Evolutionary conservation across 805 yeast species (phyloP).

Genomic region (Saturnispora besseyi): DNA sequence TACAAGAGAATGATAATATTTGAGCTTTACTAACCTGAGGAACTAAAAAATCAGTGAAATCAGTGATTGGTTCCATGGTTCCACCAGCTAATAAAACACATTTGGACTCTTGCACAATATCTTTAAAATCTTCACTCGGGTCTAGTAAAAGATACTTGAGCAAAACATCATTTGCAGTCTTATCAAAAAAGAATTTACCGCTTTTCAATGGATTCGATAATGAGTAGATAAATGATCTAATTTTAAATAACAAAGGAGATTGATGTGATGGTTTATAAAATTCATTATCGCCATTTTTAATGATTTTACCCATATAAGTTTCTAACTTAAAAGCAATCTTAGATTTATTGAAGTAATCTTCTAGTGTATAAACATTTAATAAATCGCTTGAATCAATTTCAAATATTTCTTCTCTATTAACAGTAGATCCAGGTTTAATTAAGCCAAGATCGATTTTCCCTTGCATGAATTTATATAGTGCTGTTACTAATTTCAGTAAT

Average conservation of each 20-base stretch:
- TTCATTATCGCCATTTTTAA: constrained; percentile 5
- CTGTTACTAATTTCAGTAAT: constrained; percentile 45
- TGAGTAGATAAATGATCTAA: constrained; percentile 54
- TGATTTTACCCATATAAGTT: constrained; percentile 41
- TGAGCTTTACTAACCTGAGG: constrained; percentile 40
- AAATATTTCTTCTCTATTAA: constrained; percentile 46
- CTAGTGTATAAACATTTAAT: constrained; percentile 59
- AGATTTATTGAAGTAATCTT: constrained; percentile 51
- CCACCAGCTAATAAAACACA: constrained; percentile 88
- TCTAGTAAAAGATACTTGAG: constrained; percentile 70
- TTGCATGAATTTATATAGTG: constrained; percentile 37
- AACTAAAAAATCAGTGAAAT: constrained; percentile 55
- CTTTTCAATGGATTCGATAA: constrained; percentile 68
- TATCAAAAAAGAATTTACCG: constrained; percentile 66
- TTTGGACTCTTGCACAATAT: constrained; percentile 52
- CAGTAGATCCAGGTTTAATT: constrained; percentile 43
- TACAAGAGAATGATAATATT: constrained; percentile 58
- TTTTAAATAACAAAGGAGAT: constrained; percentile 51
- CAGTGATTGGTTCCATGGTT: constrained; percentile 85
- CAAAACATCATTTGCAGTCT: constrained; percentile 22
- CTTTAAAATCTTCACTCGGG: constrained; percentile 62
- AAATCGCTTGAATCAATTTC: constrained; percentile 55
- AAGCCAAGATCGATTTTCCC: constrained; percentile 15
- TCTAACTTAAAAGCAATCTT: constrained; percentile 83
- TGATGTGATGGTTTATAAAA: constrained; percentile 16